Evolutionary conservation across 2,329 filamentous ascomycete species (phyloP), one percentile per base, ranked within the genome.

Genomic region (Remersonia thermophila): DNA sequence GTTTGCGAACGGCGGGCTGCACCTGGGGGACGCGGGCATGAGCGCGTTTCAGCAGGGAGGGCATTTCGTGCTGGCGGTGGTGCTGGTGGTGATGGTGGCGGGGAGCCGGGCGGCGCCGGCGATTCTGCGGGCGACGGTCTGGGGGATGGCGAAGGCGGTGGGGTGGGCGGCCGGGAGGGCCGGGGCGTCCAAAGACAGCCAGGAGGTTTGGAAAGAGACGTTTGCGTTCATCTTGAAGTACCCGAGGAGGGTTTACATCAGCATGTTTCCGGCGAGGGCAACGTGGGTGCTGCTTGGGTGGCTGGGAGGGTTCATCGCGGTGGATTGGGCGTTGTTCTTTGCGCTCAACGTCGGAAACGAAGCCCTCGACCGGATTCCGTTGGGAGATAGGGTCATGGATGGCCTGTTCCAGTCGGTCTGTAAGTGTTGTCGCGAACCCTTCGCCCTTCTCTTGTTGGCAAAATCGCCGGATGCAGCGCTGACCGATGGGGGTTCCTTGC

Each of bases 1-100:
- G 0, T 83, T 82, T 54, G 80, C 78, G 55, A 82, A 81, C 46
- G 73, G 68, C 11, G 77, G 77, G 26, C 78, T 83, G 74, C 60
- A 81, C 23, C 58, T 81, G 7, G 76, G 82, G 51, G n/a, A n/a
- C n/a, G 66, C 70, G 27, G 80, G 78, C 48, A 76, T 83, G 60
- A 60, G 70, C 3, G 69, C 70, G 0, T 80, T 77, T 39, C 67
- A 72, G 39, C 15, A 29, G 12, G 60, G 59, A 23, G 58, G 62
- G 1, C 64, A 65, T 44, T 70, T 68, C 40, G 63, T 71, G 6
- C 57, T 70, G 26, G 56, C 67, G 28, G 59, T 65, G 20, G 67
- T 76, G 60, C 69, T 67, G 4, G 46, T 71, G 8, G 55, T 80
- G 40, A 71, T 77, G 32, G 59, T 80, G 3, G 75, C 75, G 0